These are phyloP conservation scores for Pseudocercospora macadamiae DNA, from an alignment of 2,329 filamentous ascomycete species.

Conservation along the genomic window DNA sequence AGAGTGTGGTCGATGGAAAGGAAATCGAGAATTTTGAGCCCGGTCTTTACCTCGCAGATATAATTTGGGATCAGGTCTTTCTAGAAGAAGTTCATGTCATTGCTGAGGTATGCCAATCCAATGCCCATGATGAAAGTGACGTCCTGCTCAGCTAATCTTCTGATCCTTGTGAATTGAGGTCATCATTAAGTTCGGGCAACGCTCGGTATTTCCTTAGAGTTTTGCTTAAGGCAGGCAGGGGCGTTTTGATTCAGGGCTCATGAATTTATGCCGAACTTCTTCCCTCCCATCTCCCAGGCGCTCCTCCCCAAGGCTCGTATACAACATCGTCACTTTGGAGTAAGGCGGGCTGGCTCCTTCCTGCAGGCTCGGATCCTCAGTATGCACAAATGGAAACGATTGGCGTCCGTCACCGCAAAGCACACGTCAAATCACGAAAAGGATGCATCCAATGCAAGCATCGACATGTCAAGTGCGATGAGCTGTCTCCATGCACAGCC, in stretches of 20 bases:
- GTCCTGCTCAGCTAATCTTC: no score
- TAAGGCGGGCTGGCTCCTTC: no score
- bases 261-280: no score
- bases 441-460: not conserved
- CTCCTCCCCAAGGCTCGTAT: not conserved
- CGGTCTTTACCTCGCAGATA: not conserved
- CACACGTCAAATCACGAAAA: not conserved
- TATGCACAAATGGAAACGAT: not conserved
- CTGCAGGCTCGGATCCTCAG: no score
- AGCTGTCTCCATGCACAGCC: not conserved
- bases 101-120: no score
- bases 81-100: not conserved
- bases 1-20: no score
- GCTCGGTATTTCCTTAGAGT: not conserved
- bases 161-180: not conserved
- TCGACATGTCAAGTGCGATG: not conserved
- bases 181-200: not conserved
- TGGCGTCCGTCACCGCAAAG: not conserved
- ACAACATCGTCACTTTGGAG: not conserved
- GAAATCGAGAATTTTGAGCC: no score
- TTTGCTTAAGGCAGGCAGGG: no score
- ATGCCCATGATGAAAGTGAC: not conserved
- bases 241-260: not conserved
- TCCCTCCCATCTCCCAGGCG: no score
- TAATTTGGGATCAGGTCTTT: not conserved